Evolutionary conservation across 2,329 filamentous ascomycete species (phyloP).

Genomic region (Pseudogymnoascus destructans): DNA sequence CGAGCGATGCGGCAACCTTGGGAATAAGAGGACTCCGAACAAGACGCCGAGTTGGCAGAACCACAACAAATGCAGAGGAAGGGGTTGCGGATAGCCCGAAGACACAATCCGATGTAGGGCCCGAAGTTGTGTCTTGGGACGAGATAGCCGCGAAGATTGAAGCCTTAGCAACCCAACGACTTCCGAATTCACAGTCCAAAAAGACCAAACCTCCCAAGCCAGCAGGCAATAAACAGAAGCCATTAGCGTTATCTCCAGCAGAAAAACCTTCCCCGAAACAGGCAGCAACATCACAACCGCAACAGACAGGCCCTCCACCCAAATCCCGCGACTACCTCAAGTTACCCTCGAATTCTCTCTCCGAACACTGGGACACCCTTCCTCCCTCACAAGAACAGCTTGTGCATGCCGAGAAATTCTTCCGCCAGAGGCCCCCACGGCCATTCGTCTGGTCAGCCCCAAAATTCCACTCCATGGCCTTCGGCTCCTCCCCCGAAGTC

Average conservation of each 20-base stretch:
- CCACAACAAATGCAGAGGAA: not conserved
- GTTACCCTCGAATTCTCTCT: conserved; percentile 20
- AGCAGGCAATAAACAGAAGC: not conserved
- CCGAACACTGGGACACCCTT: conserved; percentile 38
- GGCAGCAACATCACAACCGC: not conserved
- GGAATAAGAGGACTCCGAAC: conserved; percentile 4
- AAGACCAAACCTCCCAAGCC: not conserved
- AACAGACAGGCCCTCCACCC: not conserved
- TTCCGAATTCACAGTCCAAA: not conserved
- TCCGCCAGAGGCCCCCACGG: conserved; percentile 32
- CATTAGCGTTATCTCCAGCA: not conserved
- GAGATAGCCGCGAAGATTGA: conserved; percentile 4
- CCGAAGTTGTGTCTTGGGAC: conserved; percentile 5
- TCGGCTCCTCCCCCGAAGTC: conserved; percentile 29
- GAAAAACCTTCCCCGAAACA: not conserved
- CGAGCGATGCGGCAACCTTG: not conserved
- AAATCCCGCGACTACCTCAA: conserved; percentile 11
- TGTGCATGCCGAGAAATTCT: conserved; percentile 33
- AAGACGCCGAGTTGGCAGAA: not conserved
- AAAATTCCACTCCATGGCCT: conserved; percentile 46
- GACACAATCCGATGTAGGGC: not conserved
- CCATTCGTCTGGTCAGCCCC: conserved; percentile 46
- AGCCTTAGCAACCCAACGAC: conserved; percentile 1
- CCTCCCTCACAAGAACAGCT: conserved; percentile 33
- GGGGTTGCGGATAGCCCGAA: not conserved